These are phyloP conservation scores for Mucor ambiguus DNA, from an alignment of 371 early-diverging fungal genomes.

Conservation along the genomic window DNA sequence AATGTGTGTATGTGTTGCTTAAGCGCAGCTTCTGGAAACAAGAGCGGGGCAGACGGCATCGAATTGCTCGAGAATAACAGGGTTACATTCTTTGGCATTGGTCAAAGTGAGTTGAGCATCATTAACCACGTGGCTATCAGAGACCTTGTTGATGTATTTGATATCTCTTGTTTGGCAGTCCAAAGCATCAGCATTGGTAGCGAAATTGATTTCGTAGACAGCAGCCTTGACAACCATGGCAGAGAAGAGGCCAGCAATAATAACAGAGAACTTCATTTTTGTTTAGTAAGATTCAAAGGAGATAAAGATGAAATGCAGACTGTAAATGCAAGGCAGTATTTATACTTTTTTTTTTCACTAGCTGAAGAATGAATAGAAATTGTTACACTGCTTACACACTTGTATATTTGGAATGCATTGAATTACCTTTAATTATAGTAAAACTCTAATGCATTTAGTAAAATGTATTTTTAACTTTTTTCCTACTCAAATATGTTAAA, in stretches of 20 bases:
- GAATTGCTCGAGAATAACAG: not conserved
- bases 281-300: not conserved
- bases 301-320: not conserved
- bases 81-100: not conserved
- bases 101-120: not conserved
- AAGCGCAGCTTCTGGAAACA: not conserved
- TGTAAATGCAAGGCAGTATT: not conserved
- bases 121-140: not conserved
- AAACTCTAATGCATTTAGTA: not conserved
- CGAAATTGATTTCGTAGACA: not conserved
- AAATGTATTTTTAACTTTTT: not conserved
- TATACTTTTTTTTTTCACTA: not conserved
- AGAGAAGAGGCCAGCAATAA: conserved; percentile 7
- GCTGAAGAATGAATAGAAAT: not conserved
- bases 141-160: conserved; percentile 2
- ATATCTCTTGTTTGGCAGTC: conserved; percentile 1
- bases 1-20: not conserved
- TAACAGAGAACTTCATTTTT: conserved; percentile 16
- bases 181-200: not conserved
- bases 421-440: not conserved
- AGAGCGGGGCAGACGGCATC: not conserved
- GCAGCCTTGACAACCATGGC: not conserved
- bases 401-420: too few species aligned
- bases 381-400: not conserved
- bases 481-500: not conserved